Conservation (phyloP, 192 early-diverging fungal genomes). For the Coemansia sp. region DNA sequence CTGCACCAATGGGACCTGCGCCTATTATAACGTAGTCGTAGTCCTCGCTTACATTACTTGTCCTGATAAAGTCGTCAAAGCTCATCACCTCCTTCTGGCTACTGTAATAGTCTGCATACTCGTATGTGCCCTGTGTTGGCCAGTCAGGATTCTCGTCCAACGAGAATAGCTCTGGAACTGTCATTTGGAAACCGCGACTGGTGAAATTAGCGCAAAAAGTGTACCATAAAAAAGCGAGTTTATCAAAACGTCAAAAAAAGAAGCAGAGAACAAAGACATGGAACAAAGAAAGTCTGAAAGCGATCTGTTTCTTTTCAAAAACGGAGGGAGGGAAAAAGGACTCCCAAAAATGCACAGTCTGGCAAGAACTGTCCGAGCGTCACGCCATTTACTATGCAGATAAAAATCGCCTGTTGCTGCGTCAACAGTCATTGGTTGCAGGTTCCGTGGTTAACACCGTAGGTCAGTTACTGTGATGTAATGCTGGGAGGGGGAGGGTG, state of each 20-base stretch:
- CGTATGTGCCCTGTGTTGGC: conserved; percentile 41
- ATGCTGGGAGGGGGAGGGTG: too few relatives aligned
- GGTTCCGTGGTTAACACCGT: too few relatives aligned
- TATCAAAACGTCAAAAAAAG: neutral
- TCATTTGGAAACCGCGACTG: conserved; percentile 12
- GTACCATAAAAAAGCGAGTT: neutral
- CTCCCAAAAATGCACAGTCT: too few relatives aligned
- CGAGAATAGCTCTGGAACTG: conserved; percentile 4
- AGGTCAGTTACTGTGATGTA: too few relatives aligned
- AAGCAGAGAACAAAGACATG: neutral
- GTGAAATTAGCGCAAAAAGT: neutral
- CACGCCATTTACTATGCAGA: too few relatives aligned
- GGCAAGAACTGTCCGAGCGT: too few relatives aligned
- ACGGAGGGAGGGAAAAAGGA: neutral
- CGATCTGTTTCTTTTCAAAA: neutral
- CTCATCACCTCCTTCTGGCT: conserved; percentile 17
- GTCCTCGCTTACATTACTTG: neutral
- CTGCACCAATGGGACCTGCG: conserved; percentile 89
- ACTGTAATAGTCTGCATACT: conserved; percentile 25
- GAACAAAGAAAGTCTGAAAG: neutral
- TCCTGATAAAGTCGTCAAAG: conserved; percentile 1
- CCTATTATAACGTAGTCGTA: conserved; percentile 89
- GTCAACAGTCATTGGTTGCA: too few relatives aligned
- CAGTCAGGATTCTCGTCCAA: conserved; percentile 46
- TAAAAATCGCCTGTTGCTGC: neutral